Conservation (phyloP, 2,329 filamentous ascomycete species). For the Trichophyton mentagrophytes region DNA sequence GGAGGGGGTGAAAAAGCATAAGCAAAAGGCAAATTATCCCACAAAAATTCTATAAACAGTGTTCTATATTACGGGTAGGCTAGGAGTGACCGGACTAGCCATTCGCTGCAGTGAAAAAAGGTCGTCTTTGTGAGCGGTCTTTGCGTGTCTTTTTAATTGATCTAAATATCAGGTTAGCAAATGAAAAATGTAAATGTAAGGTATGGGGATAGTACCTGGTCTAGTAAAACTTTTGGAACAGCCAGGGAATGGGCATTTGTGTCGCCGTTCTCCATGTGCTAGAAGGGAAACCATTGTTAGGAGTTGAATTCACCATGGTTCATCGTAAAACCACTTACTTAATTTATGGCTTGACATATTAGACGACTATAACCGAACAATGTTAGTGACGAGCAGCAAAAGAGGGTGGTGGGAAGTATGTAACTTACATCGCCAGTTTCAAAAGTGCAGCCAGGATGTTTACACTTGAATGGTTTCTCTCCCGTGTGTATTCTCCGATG, state of each 20-base stretch:
- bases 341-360: constrained; percentile 35
- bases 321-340: constrained; percentile 19
- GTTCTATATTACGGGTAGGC: constrained; percentile 13
- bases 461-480: constrained; percentile 34
- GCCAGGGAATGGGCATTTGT: constrained; percentile 29
- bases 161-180: constrained; percentile 17
- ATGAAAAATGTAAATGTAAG: background rate
- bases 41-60: background rate
- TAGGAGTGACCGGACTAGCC: constrained; percentile 17
- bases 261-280: constrained; percentile 32
- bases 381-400: background rate
- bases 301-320: background rate
- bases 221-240: constrained; percentile 34
- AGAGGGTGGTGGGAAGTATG: background rate
- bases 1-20: background rate
- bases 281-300: constrained; percentile 9
- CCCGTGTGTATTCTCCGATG: constrained; percentile 32
- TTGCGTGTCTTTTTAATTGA: constrained; percentile 30
- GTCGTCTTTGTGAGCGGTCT: constrained; percentile 26
- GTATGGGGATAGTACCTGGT: constrained; percentile 22
- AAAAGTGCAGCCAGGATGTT: constrained; percentile 31
- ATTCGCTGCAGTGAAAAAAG: constrained; percentile 9
- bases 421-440: constrained; percentile 31
- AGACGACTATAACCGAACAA: constrained; percentile 23
- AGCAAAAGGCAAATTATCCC: background rate